These are phyloP conservation scores for Amanita thiersii DNA, from an alignment of 768 basidiomycete species.

Conservation along the genomic window DNA sequence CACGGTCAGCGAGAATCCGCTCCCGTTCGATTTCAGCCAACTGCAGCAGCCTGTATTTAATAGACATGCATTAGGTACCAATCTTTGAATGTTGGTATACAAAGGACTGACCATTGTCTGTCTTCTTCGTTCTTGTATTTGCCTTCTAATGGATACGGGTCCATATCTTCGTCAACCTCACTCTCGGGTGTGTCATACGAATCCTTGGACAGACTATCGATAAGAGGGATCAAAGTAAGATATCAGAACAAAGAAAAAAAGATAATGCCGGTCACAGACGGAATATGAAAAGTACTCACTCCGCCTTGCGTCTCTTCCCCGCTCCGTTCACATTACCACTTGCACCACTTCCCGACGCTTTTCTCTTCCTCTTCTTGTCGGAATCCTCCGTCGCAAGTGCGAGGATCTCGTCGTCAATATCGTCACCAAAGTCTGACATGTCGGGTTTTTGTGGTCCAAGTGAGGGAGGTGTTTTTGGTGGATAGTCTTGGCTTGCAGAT, in stretches of 20 bases:
- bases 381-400: conserved; percentile 61
- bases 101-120: conserved; percentile 58
- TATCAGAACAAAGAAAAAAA: conserved; percentile 11
- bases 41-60: conserved; percentile 68
- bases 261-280: not conserved
- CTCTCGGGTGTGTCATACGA: conserved; percentile 58
- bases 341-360: conserved; percentile 29
- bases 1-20: conserved; percentile 69
- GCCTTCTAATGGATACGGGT: conserved; percentile 87
- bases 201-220: conserved; percentile 26
- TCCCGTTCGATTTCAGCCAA: conserved; percentile 90
- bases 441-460: conserved; percentile 6
- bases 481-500: not conserved
- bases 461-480: not conserved
- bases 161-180: conserved; percentile 45
- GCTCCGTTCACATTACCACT: conserved; percentile 9
- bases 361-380: conserved; percentile 59
- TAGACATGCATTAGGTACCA: conserved; percentile 10
- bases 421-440: conserved; percentile 42
- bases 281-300: conserved; percentile 36
- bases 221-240: conserved; percentile 10
- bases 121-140: conserved; percentile 85
- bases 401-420: conserved; percentile 67
- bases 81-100: conserved; percentile 4
- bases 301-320: conserved; percentile 60